A percentile compares a stretch with the other conserved stretches of the same genome.
phyloP scores from a whole-genome alignment of 192 early-diverging fungal species.

The Backusella morwellensis region DNA sequence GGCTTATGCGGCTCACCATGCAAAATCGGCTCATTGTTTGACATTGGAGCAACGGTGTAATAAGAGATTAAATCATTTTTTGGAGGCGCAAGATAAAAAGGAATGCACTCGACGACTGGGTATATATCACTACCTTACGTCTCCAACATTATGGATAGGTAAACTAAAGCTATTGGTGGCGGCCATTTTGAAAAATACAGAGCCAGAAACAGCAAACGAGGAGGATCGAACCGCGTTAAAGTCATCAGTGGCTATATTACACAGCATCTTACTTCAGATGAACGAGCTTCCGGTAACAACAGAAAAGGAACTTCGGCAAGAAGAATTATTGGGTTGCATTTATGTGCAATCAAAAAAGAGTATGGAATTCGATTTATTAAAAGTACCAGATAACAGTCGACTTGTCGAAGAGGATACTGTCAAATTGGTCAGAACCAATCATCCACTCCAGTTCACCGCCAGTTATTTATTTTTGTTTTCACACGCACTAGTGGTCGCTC shows the following conservation, averaged over 20 bases:
- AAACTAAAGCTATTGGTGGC: conserved; percentile 11
- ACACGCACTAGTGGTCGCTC: conserved; percentile 16
- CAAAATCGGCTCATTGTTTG: conserved; percentile 5
- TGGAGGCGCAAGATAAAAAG: not conserved
- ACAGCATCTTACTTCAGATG: conserved; percentile 7
- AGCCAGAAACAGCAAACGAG: not conserved
- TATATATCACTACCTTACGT: conserved; percentile 11
- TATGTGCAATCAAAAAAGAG: not conserved
- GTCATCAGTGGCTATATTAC: not conserved
- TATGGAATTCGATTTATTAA: not conserved
- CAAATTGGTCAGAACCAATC: not conserved
- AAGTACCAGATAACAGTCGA: not conserved
- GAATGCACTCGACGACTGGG: conserved; percentile 11
- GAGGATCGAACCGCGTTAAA: not conserved
- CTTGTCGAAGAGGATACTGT: conserved; percentile 16
- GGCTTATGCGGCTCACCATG: conserved; percentile 2
- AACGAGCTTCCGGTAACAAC: conserved; percentile 3
- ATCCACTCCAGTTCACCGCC: not conserved
- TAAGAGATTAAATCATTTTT: not conserved
- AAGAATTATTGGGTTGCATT: not conserved
- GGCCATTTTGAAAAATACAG: conserved; percentile 21
- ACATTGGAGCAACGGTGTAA: conserved; percentile 8
- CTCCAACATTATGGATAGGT: conserved; percentile 22
- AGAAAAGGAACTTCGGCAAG: not conserved
- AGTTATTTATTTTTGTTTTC: conserved; percentile 23